Conservation (phyloP, 1,139 yeast genomes). For the Spencermartinsiella ligniputridi region DNA sequence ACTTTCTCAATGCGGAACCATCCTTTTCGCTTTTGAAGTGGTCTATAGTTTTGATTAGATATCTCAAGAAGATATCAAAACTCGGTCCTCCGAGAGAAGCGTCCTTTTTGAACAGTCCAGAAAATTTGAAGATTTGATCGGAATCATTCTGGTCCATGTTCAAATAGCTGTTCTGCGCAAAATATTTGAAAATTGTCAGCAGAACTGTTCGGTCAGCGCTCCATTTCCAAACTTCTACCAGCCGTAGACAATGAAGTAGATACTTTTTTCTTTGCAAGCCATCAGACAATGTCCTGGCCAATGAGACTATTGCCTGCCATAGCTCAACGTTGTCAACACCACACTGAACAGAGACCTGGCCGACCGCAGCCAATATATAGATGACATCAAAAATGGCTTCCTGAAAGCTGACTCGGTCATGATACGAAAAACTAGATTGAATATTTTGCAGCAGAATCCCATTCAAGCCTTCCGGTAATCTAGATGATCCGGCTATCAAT, state of each 20-base stretch:
- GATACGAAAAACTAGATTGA: background rate
- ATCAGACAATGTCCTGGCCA: background rate
- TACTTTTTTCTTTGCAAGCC: background rate
- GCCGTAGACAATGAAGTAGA: constrained; percentile 4
- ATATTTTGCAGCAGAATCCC: background rate
- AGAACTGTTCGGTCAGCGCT: constrained; percentile 4
- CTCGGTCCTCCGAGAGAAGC: background rate
- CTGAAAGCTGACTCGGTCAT: background rate
- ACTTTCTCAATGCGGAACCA: constrained; percentile 7
- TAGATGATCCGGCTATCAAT: constrained; percentile 1
- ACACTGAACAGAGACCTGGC: constrained; percentile 1
- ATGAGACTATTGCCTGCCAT: background rate
- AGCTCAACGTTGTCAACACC: background rate
- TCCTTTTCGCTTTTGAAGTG: constrained; percentile 4
- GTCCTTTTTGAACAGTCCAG: background rate
- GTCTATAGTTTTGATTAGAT: constrained; percentile 12
- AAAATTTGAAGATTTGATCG: background rate
- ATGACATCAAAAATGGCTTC: constrained; percentile 7
- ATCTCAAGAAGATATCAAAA: constrained; percentile 17
- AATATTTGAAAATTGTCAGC: constrained; percentile 6
- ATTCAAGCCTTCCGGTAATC: constrained; percentile 2
- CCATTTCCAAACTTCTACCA: constrained; percentile 9
- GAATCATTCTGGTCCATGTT: constrained; percentile 3
- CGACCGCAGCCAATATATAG: constrained; percentile 4
- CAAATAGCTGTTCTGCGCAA: constrained; percentile 5